Percentiles rank a stretch among this genome's conserved stretches.
Evolutionary conservation across 1,284 basidiomycete species (phyloP).

Genomic region (Melampsora allii-populina): DNA sequence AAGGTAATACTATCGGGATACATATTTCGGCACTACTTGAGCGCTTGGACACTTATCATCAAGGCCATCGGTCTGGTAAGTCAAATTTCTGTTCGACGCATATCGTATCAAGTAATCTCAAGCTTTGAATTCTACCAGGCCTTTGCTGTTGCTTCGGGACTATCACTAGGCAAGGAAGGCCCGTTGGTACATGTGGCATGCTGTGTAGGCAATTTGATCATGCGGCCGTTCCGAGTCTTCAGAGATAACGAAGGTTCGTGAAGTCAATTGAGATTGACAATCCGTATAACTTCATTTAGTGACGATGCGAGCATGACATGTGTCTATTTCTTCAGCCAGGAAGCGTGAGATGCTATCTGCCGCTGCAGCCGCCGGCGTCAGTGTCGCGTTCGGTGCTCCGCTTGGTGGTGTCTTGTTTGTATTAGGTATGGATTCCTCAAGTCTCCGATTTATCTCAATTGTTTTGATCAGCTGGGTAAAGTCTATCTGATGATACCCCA

Average conservation of each 20-base stretch:
- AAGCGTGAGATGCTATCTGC: conserved; percentile 67
- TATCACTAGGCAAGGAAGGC: conserved; percentile 49
- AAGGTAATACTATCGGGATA: conserved; percentile 72
- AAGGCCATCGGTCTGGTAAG: conserved; percentile 39
- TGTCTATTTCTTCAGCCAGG: conserved; percentile 56
- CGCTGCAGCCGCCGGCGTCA: conserved; percentile 67
- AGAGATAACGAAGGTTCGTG: conserved; percentile 35
- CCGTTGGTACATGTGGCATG: conserved; percentile 52
- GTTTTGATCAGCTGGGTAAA: too few relatives aligned
- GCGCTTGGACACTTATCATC: conserved; percentile 63
- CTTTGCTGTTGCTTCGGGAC: conserved; percentile 45
- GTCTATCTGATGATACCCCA: too few relatives aligned
- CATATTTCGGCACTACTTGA: conserved; percentile 66
- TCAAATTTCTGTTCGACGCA: not conserved
- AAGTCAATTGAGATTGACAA: not conserved
- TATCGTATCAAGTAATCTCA: not conserved
- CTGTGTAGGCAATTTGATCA: conserved; percentile 51
- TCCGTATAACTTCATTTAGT: not conserved
- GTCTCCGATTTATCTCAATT: not conserved
- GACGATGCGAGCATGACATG: not conserved
- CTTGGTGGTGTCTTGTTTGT: conserved; percentile 57
- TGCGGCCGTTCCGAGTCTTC: conserved; percentile 31
- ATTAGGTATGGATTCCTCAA: conserved; percentile 13
- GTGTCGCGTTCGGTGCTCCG: conserved; percentile 71
- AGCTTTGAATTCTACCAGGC: conserved; percentile 44